Base-by-base conservation (phyloP, 352 stramenopile species). In the Globisporangium nunn region DNA sequence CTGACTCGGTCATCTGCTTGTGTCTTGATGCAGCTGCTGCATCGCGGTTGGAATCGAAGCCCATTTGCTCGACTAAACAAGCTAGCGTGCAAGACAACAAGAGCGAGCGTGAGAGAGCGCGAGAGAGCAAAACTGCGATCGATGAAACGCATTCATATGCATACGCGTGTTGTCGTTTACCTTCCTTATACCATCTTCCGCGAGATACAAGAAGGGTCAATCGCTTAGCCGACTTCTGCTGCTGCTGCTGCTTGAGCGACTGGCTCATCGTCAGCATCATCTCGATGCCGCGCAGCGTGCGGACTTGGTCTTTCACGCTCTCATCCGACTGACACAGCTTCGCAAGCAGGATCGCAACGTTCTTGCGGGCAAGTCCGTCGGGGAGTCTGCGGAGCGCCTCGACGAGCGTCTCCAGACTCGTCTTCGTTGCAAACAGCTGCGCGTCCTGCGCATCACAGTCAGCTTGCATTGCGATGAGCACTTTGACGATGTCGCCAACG, bases 211-310 rank as follows among this genome's bases (percentile, higher is more conserved):
- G 17, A 15, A 15, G 30, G 29, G 18, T 53, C 30, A 14, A 6
- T 23, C 30, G 30, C 37, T 37, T 40, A 18, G 48, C 48, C n/a
- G n/a, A n/a, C n/a, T n/a, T n/a, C n/a, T 53, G 15, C 31, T 45
- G 14, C 14, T 47, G 18, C 14, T 54, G n/a, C 33, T 67, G 50
- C n/a, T 71, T 59, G 0, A 87, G 52, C 7, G 75, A 82, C 55
- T 79, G 72, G 44, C 78, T 86, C 35, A 90, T 68, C 5, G 58
- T 70, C 23, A 90, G 51, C 78, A 93, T 87, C 71, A 93, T 91
- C 59, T 91, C 82, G 39, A 93, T 88, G 0, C 82, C 82, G 18
- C 82, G 75, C 10, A 93, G 54, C 14, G 73, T 64, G 0, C 80
- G 78, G 7, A 93, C 68, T 6, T 23, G n/a, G 23, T 72, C 56